These are phyloP conservation scores for Teratosphaeria epicoccoides DNA, from an alignment of 2,329 filamentous ascomycete species.

Conservation along the genomic window DNA sequence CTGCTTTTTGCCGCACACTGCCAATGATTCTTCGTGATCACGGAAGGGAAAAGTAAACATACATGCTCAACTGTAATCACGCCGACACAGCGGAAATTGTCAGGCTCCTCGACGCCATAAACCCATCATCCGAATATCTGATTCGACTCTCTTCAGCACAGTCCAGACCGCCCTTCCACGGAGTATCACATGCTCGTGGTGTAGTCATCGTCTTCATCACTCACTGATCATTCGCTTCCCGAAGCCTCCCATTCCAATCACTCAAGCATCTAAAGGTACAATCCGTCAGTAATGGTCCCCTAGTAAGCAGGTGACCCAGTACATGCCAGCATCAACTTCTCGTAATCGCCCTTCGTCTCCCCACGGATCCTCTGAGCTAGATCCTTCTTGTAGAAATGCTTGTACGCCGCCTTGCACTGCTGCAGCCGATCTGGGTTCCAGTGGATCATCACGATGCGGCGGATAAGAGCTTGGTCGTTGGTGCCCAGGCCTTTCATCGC, in stretches of 20 bases:
- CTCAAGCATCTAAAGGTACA: neutral
- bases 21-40: no score
- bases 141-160: no score
- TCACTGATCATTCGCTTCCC: neutral
- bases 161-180: neutral
- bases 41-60: no score
- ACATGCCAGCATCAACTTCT: conserved; percentile 59
- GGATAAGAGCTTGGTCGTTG: conserved; percentile 68
- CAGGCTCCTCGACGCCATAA: no score
- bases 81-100: no score
- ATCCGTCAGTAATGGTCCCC: neutral
- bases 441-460: conserved; percentile 68
- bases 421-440: conserved; percentile 69
- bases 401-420: conserved; percentile 69
- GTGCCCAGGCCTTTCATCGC: conserved; percentile 81
- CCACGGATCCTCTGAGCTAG: conserved; percentile 61
- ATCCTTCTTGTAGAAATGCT: conserved; percentile 56
- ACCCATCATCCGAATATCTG: no score
- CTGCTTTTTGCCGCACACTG: no score
- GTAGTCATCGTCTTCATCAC: neutral
- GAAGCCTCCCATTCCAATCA: neutral
- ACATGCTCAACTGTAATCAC: no score
- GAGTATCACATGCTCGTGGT: neutral
- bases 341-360: conserved; percentile 80
- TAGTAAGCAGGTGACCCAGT: conserved; percentile 6